phyloP scores from a whole-genome alignment of 169 alveolate species.

The Eimeria zaria region DNA sequence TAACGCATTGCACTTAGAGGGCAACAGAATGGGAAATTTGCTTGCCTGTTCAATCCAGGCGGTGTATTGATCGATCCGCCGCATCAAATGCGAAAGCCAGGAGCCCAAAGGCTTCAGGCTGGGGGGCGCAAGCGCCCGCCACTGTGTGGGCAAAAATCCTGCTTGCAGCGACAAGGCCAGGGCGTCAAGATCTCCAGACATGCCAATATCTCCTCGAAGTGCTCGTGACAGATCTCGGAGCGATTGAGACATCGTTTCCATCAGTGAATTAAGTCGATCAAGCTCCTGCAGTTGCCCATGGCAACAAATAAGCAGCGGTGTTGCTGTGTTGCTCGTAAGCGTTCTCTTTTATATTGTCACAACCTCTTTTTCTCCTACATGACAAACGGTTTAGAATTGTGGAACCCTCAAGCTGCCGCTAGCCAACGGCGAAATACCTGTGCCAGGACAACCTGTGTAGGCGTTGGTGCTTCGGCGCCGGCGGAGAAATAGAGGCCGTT shows the following conservation, averaged over 20 bases:
- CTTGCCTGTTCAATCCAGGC: slow-evolving; percentile 89
- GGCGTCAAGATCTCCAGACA: slow-evolving; percentile 95
- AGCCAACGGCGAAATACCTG: slow-evolving; percentile 83
- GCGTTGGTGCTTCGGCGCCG: slow-evolving; percentile 93
- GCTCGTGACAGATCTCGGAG: slow-evolving; percentile 94
- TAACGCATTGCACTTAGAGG: neutral
- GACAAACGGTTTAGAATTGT: no score
- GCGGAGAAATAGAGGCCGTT: slow-evolving; percentile 90
- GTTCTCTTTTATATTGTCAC: neutral
- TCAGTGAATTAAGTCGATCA: slow-evolving; percentile 94
- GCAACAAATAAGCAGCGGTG: neutral
- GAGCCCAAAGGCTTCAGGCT: slow-evolving; percentile 96
- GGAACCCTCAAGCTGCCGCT: neutral
- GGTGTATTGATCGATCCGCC: slow-evolving; percentile 91
- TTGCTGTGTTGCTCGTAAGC: neutral
- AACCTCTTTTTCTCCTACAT: neutral
- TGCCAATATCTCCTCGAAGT: slow-evolving; percentile 97
- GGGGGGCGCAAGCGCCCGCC: slow-evolving; percentile 95
- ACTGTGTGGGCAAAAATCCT: slow-evolving; percentile 92
- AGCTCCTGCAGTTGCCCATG: slow-evolving; percentile 88
- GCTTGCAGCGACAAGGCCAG: slow-evolving; percentile 92
- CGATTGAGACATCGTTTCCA: slow-evolving; percentile 88
- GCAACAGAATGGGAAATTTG: neutral
- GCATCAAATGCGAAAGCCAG: slow-evolving; percentile 94
- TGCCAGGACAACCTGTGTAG: slow-evolving; percentile 95